A percentile compares a stretch with the other conserved stretches of the same genome.
Conservation (phyloP, 352 stramenopile genomes). For the Phytophthora meadii region DNA sequence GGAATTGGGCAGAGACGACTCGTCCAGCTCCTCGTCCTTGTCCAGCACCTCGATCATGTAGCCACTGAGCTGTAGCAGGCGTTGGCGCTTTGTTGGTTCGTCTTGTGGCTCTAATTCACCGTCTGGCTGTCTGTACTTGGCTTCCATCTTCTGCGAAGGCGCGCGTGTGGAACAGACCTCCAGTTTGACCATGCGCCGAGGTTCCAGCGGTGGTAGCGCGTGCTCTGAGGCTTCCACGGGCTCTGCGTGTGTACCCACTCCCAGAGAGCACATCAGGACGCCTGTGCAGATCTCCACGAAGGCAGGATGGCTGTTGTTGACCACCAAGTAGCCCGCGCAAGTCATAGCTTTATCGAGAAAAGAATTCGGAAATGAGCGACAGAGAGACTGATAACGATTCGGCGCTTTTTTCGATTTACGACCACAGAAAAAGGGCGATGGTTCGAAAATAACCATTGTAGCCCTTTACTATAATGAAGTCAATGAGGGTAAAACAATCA, state of each 20-base stretch:
- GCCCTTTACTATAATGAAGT: no score
- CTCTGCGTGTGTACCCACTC: constrained; percentile 1
- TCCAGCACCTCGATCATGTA: constrained; percentile 68
- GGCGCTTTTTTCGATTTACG: constrained; percentile 16
- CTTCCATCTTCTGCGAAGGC: constrained; percentile 40
- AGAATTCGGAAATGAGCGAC: constrained; percentile 19
- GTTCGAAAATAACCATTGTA: constrained; percentile 5
- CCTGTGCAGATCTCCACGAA: constrained; percentile 71
- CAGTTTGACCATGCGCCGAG: constrained; percentile 47
- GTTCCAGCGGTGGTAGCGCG: constrained; percentile 54
- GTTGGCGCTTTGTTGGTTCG: constrained; percentile 27
- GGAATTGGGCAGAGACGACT: constrained; percentile 51
- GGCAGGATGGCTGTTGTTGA: constrained; percentile 58
- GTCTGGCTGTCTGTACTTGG: constrained; percentile 27
- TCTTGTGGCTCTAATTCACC: constrained; percentile 29
- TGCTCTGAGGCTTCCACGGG: constrained; percentile 1
- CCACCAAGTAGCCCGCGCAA: constrained; percentile 69
- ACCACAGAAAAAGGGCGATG: constrained; percentile 17
- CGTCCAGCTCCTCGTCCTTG: constrained; percentile 48
- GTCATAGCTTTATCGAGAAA: constrained; percentile 47
- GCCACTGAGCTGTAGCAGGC: constrained; percentile 68
- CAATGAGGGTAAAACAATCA: no score
- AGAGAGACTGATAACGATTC: constrained; percentile 9
- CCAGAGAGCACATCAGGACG: constrained; percentile 52
- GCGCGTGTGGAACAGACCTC: constrained; percentile 21